Conservation (phyloP, 2,329 filamentous ascomycete species). For the Penicillium concentricum region DNA sequence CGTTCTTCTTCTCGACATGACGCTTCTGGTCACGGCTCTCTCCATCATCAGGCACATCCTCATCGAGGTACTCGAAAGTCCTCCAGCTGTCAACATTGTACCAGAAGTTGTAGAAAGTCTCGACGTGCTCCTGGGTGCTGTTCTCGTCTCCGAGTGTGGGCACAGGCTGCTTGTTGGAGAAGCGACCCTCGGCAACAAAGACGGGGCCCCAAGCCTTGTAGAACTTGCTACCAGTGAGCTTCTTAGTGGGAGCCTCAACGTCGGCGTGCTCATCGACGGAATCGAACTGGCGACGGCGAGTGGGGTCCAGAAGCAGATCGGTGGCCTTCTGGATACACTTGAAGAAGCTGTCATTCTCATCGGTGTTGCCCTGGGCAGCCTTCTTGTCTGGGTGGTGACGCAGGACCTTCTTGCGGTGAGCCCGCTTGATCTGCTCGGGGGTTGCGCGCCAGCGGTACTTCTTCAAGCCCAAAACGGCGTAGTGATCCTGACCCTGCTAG, state of each 20-base stretch:
- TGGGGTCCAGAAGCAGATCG: conserved; percentile 87
- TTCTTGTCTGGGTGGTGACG: conserved; percentile 99
- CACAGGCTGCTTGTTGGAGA: conserved; percentile 87
- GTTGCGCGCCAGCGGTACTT: conserved; percentile 92
- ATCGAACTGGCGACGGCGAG: conserved; percentile 92
- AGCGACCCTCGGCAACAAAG: conserved; percentile 88
- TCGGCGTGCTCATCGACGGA: conserved; percentile 94
- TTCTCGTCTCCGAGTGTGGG: conserved; percentile 82
- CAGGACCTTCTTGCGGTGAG: conserved; percentile 98
- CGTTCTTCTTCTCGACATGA: conserved; percentile 97
- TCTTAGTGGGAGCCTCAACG: conserved; percentile 88
- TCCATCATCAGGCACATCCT: conserved; percentile 98
- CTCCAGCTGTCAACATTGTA: conserved; percentile 99
- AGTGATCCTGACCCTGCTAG: conserved; percentile 84
- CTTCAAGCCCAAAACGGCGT: conserved; percentile 88
- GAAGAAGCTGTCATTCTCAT: conserved; percentile 95
- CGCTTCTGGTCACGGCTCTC: conserved; percentile 99
- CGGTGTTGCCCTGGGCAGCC: conserved; percentile 79
- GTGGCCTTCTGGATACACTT: conserved; percentile 99
- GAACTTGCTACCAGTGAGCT: conserved; percentile 81
- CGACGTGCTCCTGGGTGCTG: conserved; percentile 82
- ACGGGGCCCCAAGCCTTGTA: conserved; percentile 92
- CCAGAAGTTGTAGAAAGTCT: conserved; percentile 99
- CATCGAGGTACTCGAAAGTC: conserved; percentile 95
- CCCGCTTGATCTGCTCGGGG: conserved; percentile 97